These are phyloP conservation scores for Marasmius tenuissimus DNA, from an alignment of 1,284 basidiomycete species.

Conservation along the genomic window DNA sequence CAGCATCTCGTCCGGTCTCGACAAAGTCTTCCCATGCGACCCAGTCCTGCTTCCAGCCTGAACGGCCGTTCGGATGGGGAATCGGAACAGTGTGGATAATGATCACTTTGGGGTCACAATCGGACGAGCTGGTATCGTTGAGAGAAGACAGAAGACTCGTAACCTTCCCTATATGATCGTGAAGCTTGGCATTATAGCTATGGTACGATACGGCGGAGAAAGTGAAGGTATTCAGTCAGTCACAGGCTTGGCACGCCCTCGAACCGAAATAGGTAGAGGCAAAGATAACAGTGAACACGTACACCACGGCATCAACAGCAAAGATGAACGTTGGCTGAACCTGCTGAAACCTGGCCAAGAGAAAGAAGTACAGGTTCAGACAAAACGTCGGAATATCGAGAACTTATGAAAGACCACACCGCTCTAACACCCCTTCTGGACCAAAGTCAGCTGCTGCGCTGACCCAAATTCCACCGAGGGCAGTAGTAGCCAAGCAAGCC, in stretches of 20 bases:
- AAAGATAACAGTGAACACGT: conserved; percentile 18
- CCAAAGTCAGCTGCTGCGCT: conserved; percentile 90
- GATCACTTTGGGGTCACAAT: conserved; percentile 52
- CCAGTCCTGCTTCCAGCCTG: conserved; percentile 46
- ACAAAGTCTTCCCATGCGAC: conserved; percentile 61
- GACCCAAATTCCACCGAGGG: conserved; percentile 80
- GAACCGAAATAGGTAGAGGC: not conserved
- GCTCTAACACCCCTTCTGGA: conserved; percentile 78
- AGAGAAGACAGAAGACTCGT: conserved; percentile 54
- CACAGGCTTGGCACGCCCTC: not conserved
- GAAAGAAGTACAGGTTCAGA: conserved; percentile 5
- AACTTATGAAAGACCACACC: conserved; percentile 38
- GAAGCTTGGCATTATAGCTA: conserved; percentile 72
- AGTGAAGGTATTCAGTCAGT: not conserved
- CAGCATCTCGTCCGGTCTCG: conserved; percentile 38
- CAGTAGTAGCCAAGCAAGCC: conserved; percentile 74
- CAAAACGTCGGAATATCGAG: conserved; percentile 9
- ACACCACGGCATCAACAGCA: conserved; percentile 73
- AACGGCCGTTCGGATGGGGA: conserved; percentile 32
- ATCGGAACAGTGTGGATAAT: conserved; percentile 45
- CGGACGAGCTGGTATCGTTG: conserved; percentile 25
- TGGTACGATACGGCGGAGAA: not conserved
- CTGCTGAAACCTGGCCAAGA: conserved; percentile 58
- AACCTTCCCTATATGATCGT: conserved; percentile 71
- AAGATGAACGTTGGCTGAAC: conserved; percentile 75